Percentiles rank a stretch among this genome's conserved stretches.
These are phyloP conservation scores for Debaryomyces hansenii DNA, from an alignment of 805 yeast genomes.

Conservation along the genomic window DNA sequence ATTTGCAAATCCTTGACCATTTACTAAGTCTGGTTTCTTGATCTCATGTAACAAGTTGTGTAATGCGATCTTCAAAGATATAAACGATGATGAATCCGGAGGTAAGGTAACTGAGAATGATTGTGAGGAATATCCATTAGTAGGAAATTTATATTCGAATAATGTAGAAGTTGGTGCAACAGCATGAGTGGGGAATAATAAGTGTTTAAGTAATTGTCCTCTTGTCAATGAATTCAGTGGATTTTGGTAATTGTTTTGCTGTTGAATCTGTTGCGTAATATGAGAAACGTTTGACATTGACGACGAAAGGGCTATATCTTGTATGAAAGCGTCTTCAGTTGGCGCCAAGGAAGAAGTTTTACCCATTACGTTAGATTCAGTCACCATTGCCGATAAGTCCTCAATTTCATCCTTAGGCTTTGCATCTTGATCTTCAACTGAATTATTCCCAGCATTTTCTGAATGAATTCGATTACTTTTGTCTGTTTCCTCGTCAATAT, in stretches of 20 bases:
- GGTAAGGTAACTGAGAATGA: slow-evolving; percentile 39
- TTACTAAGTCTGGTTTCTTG: slow-evolving; percentile 30
- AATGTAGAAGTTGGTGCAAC: slow-evolving; percentile 27
- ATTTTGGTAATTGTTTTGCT: slow-evolving; percentile 6
- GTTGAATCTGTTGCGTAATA: slow-evolving; percentile 14
- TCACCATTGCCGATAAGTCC: background rate
- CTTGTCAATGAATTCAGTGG: slow-evolving; percentile 16
- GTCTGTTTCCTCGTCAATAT: slow-evolving; percentile 1
- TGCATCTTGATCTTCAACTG: slow-evolving; percentile 13
- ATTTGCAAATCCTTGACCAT: slow-evolving; percentile 31
- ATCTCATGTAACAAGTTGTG: slow-evolving; percentile 32
- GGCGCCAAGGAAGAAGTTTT: slow-evolving; percentile 26
- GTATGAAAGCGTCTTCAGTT: slow-evolving; percentile 35
- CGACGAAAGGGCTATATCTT: slow-evolving; percentile 36
- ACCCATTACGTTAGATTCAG: slow-evolving; percentile 23
- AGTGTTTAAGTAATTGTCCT: slow-evolving; percentile 24
- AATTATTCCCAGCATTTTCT: slow-evolving; percentile 3
- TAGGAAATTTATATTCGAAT: slow-evolving; percentile 38
- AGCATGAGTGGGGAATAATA: slow-evolving; percentile 33
- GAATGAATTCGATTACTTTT: background rate
- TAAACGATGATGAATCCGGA: slow-evolving; percentile 32
- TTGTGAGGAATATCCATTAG: slow-evolving; percentile 40
- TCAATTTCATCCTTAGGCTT: slow-evolving; percentile 5
- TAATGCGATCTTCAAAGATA: slow-evolving; percentile 34
- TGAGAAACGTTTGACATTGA: slow-evolving; percentile 13